These are phyloP conservation scores for Mollisia scopiformis DNA, from an alignment of 2,329 filamentous ascomycete species.

Conservation along the genomic window DNA sequence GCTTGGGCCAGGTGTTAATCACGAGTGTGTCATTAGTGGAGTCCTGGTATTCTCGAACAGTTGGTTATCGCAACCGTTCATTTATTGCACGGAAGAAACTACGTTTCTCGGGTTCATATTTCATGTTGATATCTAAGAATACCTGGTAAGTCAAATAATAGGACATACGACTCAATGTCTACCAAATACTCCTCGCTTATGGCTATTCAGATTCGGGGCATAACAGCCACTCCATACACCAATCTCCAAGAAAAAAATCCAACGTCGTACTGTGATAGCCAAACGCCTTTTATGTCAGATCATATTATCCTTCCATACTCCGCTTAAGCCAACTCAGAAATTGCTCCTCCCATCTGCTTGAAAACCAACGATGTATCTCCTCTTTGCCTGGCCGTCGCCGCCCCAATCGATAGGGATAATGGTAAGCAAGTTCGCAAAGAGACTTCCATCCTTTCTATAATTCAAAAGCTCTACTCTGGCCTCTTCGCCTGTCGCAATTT, in stretches of 20 bases:
- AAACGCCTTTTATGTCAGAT: not conserved
- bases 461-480: slow-evolving; percentile 92
- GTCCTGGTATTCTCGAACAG: not conserved
- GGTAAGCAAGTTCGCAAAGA: slow-evolving; percentile 89
- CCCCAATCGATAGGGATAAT: slow-evolving; percentile 92
- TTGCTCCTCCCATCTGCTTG: slow-evolving; percentile 21
- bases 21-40: not conserved
- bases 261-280: no score
- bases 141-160: no score
- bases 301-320: not conserved
- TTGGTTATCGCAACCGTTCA: not conserved
- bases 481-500: slow-evolving; percentile 72
- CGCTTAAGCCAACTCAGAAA: not conserved
- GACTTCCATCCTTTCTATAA: slow-evolving; percentile 89
- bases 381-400: slow-evolving; percentile 8
- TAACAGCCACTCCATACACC: not conserved
- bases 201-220: not conserved
- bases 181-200: no score
- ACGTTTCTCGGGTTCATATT: no score
- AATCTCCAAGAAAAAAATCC: no score
- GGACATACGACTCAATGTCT: no score
- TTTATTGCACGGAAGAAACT: no score
- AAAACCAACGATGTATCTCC: slow-evolving; percentile 30
- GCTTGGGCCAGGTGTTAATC: not conserved
- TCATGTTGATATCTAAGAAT: no score